Evolutionary conservation across 73 alveolate genomes (phyloP).

Genomic region (Loxodes magnus): DNA sequence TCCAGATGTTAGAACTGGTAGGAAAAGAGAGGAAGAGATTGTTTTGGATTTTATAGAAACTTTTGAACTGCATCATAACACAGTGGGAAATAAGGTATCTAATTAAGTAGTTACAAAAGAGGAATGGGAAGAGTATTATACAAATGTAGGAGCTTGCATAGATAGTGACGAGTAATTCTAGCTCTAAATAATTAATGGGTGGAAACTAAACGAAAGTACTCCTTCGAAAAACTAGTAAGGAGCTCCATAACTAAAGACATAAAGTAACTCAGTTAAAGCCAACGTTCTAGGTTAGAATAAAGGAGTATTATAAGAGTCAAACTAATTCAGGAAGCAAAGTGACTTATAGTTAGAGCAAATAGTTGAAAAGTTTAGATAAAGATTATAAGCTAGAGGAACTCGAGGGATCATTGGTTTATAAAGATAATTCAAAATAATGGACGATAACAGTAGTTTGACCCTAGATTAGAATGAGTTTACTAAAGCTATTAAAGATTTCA

Average conservation of each 20-base stretch:
- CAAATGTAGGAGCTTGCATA: constrained; percentile 54
- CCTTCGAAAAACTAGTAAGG: background rate
- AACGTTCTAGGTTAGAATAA: too few relatives aligned
- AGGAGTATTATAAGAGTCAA: too few relatives aligned
- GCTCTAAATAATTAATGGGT: constrained; percentile 63
- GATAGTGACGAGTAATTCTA: constrained; percentile 79
- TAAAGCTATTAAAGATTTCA: constrained; percentile 61
- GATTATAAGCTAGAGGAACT: constrained; percentile 65
- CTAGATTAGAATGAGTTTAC: constrained; percentile 63
- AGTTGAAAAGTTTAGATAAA: constrained; percentile 12
- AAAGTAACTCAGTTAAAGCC: background rate
- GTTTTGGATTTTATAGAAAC: constrained; percentile 25
- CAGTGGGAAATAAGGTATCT: constrained; percentile 13
- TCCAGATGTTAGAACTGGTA: constrained; percentile 70
- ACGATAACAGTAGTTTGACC: constrained; percentile 67
- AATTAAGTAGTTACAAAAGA: constrained; percentile 8
- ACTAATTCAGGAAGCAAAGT: too few relatives aligned
- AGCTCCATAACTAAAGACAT: background rate
- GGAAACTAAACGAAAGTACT: constrained; percentile 24
- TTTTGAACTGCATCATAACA: constrained; percentile 19
- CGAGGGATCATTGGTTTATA: constrained; percentile 82
- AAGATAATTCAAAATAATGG: constrained; percentile 65
- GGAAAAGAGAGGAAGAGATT: constrained; percentile 66
- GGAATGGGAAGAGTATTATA: constrained; percentile 62
- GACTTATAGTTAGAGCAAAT: constrained; percentile 17